Base-by-base conservation (phyloP, 78 protist genomes). In the Cyanophora paradoxa region DNA sequence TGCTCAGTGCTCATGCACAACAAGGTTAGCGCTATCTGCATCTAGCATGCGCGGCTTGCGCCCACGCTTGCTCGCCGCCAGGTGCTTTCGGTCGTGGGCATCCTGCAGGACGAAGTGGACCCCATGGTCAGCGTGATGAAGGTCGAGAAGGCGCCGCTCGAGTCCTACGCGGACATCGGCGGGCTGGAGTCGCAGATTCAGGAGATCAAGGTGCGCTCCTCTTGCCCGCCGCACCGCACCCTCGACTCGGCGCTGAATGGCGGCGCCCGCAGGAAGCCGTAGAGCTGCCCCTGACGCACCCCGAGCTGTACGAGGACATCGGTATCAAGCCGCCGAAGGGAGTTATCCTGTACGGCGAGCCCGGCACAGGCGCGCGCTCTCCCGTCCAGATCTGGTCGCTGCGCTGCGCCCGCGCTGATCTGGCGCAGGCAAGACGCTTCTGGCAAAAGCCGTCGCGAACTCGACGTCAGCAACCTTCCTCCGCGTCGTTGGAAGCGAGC, bases 371-470 rank as follows among this genome's bases (percentile, higher is more conserved):
- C 22, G 17, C 20, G 28, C 13, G 39, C 22, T 70, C 40, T 70
- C 61, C 16, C 26, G 5, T n/a, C n/a, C n/a, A n/a, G n/a, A n/a
- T n/a, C n/a, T n/a, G n/a, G n/a, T n/a, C n/a, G n/a, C n/a, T n/a
- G n/a, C n/a, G n/a, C n/a, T n/a, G n/a, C n/a, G n/a, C n/a, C n/a
- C n/a, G n/a, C n/a, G n/a, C n/a, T n/a, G n/a, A 0, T 61, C 70
- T 1, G 68, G 75, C 24, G 63, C 74, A 13, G 98, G 99, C 64
- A 98, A 98, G 81, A 98, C 99, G 7, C 82, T 98, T 42, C 86
- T 98, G 30, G 99, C 99, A 52, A 96, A 94, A 81, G 99, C 99
- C 20, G 98, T 96, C 6, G 99, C 99, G 19, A 92, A 93, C 81
- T 95, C 91, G 70, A 95, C 99, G 0, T 85, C 95, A 0, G 99